Conservation (phyloP, 2,329 filamentous ascomycete species). For the Dothiorella sarmentorum region DNA sequence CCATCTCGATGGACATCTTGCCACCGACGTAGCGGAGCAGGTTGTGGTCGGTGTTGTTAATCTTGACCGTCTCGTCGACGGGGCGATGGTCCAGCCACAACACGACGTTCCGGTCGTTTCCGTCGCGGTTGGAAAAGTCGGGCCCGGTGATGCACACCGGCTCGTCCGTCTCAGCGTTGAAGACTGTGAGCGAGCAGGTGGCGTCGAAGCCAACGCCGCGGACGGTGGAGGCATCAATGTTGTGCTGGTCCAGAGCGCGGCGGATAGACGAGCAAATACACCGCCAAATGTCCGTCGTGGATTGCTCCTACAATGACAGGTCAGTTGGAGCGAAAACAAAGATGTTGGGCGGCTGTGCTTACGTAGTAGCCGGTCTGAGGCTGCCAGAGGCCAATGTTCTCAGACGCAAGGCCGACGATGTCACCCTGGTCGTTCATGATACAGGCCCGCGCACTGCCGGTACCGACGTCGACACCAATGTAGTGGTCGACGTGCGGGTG, state of each 20-base stretch:
- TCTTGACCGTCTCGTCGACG: slow-evolving; percentile 83
- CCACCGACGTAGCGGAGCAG: slow-evolving; percentile 93
- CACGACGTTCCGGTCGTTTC: slow-evolving; percentile 89
- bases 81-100: slow-evolving; percentile 97
- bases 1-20: slow-evolving; percentile 99
- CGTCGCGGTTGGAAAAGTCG: slow-evolving; percentile 70
- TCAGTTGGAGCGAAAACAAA: background rate
- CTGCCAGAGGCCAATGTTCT: slow-evolving; percentile 53
- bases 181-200: slow-evolving; percentile 94
- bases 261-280: slow-evolving; percentile 90
- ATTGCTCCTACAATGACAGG: slow-evolving; percentile 72
- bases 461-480: slow-evolving; percentile 94
- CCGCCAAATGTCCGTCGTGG: slow-evolving; percentile 92
- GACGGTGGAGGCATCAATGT: slow-evolving; percentile 70
- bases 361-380: slow-evolving; percentile 55
- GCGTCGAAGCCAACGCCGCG: slow-evolving; percentile 96
- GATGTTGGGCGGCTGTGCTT: slow-evolving; percentile 19
- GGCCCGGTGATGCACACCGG: slow-evolving; percentile 88
- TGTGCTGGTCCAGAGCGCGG: slow-evolving; percentile 75
- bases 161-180: slow-evolving; percentile 83
- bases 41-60: slow-evolving; percentile 90
- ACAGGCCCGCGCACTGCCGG: slow-evolving; percentile 90
- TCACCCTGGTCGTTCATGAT: slow-evolving; percentile 90
- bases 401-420: slow-evolving; percentile 62
- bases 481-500: slow-evolving; percentile 58